phyloP scores from a whole-genome alignment of 148 eudicot species.

The Simmondsia chinensis region DNA sequence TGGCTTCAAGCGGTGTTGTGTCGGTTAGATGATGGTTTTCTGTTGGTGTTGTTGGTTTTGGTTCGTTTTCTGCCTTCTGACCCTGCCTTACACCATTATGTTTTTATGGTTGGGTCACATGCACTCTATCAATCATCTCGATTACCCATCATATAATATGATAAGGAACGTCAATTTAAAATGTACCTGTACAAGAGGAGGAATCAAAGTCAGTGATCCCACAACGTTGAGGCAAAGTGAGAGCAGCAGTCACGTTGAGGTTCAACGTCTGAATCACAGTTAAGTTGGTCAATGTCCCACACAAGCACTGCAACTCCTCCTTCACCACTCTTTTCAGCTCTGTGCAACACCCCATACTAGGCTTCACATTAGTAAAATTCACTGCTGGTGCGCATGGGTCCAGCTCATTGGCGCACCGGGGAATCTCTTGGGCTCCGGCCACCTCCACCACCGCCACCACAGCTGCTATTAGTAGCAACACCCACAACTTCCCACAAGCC shows the following conservation, averaged over 20 bases:
- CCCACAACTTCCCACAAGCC: too few relatives aligned
- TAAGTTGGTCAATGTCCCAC: neutral
- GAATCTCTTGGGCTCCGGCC: neutral
- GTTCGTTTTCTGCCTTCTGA: too few relatives aligned
- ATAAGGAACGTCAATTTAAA: too few relatives aligned
- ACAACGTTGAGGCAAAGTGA: slow-evolving; percentile 10
- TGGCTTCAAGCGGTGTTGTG: too few relatives aligned
- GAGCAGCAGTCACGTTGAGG: neutral
- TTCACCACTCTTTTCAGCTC: slow-evolving; percentile 1
- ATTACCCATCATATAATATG: too few relatives aligned
- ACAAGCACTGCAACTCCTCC: slow-evolving; percentile 3
- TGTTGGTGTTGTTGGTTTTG: too few relatives aligned
- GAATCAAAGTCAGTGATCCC: slow-evolving; percentile 5
- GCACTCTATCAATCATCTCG: too few relatives aligned
- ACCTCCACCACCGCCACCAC: neutral
- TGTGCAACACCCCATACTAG: slow-evolving; percentile 5
- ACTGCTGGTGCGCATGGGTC: neutral
- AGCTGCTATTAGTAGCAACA: too few relatives aligned
- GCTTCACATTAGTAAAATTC: neutral
- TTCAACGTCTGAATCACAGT: slow-evolving; percentile 4
- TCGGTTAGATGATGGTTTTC: too few relatives aligned
- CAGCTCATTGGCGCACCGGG: neutral
- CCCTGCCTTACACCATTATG: too few relatives aligned
- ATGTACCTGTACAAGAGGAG: too few relatives aligned
- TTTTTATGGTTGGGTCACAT: too few relatives aligned